Percentiles rank a stretch among this genome's conserved stretches.
Conservation (phyloP, 2,329 filamentous ascomycete species). For the Pseudogymnoascus sp. region DNA sequence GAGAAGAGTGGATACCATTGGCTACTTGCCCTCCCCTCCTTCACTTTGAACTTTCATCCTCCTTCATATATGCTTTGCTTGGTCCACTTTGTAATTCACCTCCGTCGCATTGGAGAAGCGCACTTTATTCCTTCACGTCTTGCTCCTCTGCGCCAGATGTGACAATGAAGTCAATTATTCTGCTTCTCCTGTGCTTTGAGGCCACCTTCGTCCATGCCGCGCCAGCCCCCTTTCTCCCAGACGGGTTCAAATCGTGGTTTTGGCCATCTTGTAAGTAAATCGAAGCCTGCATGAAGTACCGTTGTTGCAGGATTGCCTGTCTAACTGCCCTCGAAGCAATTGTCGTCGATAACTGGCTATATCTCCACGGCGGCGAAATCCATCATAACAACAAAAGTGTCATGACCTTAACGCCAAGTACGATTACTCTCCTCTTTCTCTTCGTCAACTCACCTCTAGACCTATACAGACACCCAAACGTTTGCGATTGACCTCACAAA, state of each 20-base stretch:
- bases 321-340: constrained; percentile 10
- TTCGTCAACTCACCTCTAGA: not conserved
- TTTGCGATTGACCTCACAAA: constrained; percentile 13
- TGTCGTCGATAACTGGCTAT: constrained; percentile 16
- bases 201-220: not conserved
- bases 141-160: not conserved
- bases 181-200: not conserved
- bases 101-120: not conserved
- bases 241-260: not conserved
- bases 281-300: not conserved
- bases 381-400: not conserved
- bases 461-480: constrained; percentile 8
- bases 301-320: not conserved
- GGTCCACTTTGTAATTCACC: constrained; percentile 62
- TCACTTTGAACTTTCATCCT: not conserved
- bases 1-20: not conserved
- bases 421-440: not conserved
- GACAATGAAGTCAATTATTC: not conserved
- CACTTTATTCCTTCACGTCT: not conserved
- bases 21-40: not conserved
- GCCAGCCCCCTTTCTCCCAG: not conserved
- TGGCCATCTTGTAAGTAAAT: not conserved
- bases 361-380: constrained; percentile 18
- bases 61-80: constrained; percentile 67
- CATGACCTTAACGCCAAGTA: not conserved